Evolutionary conservation across 805 yeast species (phyloP).

Genomic region (Candida piceae): DNA sequence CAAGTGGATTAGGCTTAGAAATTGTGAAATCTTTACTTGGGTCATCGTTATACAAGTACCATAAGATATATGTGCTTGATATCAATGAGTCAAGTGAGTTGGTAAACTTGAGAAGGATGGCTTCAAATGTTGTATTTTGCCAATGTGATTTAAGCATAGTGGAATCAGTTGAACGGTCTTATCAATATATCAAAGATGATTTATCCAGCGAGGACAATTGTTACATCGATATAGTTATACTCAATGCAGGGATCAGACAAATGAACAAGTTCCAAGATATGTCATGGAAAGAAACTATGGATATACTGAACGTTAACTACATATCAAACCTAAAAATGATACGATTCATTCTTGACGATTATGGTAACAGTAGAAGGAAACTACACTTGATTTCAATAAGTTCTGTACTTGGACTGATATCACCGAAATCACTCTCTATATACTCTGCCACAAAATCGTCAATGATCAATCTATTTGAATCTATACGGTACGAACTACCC

Average conservation of each 20-base stretch:
- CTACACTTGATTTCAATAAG: conserved; percentile 39
- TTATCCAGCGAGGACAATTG: conserved; percentile 12
- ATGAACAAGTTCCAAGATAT: conserved; percentile 26
- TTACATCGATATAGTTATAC: conserved; percentile 31
- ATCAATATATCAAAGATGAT: conserved; percentile 17
- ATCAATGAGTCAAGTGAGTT: background rate
- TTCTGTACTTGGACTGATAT: conserved; percentile 44
- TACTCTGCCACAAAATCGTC: conserved; percentile 50
- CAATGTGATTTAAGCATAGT: conserved; percentile 22
- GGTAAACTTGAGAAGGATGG: too few relatives aligned
- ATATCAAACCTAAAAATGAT: conserved; percentile 40
- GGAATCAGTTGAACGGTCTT: conserved; percentile 18
- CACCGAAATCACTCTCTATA: conserved; percentile 42
- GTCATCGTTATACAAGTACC: too few relatives aligned
- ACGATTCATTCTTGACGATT: conserved; percentile 24
- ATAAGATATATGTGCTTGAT: too few relatives aligned
- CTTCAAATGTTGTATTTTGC: conserved; percentile 22
- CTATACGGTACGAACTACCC: conserved; percentile 37
- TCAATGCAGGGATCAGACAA: conserved; percentile 48
- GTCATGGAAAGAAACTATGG: conserved; percentile 19
- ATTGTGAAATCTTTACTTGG: conserved; percentile 27
- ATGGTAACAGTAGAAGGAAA: conserved; percentile 28
- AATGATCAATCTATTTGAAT: conserved; percentile 38
- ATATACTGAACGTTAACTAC: conserved; percentile 38
- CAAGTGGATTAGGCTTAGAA: conserved; percentile 44